These are phyloP conservation scores for Saprolegnia diclina DNA, from an alignment of 352 stramenopile genomes.

Conservation along the genomic window DNA sequence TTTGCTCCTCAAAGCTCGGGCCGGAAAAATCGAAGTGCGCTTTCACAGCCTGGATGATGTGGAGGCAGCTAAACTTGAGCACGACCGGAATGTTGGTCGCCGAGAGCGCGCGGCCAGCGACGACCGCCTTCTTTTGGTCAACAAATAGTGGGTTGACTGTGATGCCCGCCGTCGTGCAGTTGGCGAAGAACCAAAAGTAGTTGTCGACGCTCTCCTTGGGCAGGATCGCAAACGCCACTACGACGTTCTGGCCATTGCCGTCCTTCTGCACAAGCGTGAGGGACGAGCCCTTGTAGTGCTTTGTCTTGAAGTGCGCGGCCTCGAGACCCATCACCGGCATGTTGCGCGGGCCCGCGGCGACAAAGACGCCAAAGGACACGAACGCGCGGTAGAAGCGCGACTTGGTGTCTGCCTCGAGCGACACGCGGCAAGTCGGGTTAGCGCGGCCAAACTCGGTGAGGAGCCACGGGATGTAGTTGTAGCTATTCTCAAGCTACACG, in stretches of 20 bases:
- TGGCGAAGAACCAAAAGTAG: constrained; percentile 10
- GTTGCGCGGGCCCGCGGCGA: not conserved
- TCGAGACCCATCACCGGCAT: not conserved
- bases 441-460: not conserved
- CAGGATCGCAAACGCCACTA: constrained; percentile 13
- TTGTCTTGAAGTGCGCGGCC: not conserved
- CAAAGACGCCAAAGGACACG: not conserved
- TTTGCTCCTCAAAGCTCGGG: not conserved
- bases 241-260: not conserved
- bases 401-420: not conserved
- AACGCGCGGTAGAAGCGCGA: not conserved
- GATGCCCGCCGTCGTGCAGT: not conserved
- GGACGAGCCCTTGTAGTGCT: not conserved
- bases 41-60: not conserved
- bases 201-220: constrained; percentile 7
- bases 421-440: not conserved
- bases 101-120: not conserved
- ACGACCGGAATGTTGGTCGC: not conserved
- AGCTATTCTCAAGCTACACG: not conserved
- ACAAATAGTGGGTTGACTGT: not conserved
- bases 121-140: not conserved
- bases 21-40: not conserved
- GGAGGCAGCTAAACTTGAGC: not conserved
- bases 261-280: constrained; percentile 6
- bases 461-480: not conserved